A percentile compares a stretch with the other conserved stretches of the same genome.
These are phyloP conservation scores for Kwoniella botswanensis DNA, from an alignment of 768 basidiomycete species.

Conservation along the genomic window DNA sequence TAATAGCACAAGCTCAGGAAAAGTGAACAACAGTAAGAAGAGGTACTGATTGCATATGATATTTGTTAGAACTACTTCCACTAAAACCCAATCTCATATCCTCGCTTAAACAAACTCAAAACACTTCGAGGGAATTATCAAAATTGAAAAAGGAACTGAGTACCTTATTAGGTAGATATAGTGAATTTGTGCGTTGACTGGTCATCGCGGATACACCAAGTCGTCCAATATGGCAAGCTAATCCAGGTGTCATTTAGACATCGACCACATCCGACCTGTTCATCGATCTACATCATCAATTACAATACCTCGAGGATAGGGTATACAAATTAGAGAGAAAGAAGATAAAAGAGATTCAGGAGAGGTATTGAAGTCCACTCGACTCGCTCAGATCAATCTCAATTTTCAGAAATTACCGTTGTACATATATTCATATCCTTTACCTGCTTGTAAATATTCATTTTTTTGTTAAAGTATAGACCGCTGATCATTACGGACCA, in stretches of 20 bases:
- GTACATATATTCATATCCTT: too few relatives aligned
- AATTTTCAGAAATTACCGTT: too few relatives aligned
- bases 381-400: too few relatives aligned
- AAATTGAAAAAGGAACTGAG: constrained; percentile 27
- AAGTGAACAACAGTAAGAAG: not conserved
- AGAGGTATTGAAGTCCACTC: constrained; percentile 30
- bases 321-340: constrained; percentile 34
- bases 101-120: constrained; percentile 1
- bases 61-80: constrained; percentile 36
- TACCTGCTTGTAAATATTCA: too few relatives aligned
- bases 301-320: constrained; percentile 43
- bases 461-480: too few relatives aligned
- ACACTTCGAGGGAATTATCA: constrained; percentile 20
- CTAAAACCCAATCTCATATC: constrained; percentile 17
- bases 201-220: not conserved
- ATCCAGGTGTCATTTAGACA: constrained; percentile 25
- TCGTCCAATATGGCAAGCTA: too few relatives aligned
- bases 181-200: constrained; percentile 39
- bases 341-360: constrained; percentile 34
- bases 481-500: too few relatives aligned
- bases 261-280: constrained; percentile 45
- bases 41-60: not conserved
- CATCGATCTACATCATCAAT: constrained; percentile 39
- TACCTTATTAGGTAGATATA: constrained; percentile 40
- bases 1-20: not conserved